These are phyloP conservation scores for Globisporangium nodosum DNA, from an alignment of 352 stramenopile genomes.

Conservation along the genomic window DNA sequence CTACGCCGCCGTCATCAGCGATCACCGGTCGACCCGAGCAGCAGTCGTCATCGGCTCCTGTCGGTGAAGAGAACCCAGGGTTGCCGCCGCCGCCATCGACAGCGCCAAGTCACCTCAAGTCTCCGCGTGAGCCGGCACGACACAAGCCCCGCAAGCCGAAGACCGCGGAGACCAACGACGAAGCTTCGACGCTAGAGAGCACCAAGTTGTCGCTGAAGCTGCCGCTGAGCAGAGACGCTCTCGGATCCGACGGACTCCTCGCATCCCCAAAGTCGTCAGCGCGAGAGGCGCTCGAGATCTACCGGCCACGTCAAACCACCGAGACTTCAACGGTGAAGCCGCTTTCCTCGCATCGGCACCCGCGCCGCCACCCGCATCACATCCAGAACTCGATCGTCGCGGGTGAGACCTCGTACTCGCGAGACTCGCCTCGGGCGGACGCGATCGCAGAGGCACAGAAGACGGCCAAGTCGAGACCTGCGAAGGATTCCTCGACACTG, in stretches of 20 bases:
- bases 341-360: background rate
- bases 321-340: background rate
- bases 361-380: constrained; percentile 10
- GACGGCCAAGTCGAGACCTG: background rate
- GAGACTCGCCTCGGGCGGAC: constrained; percentile 13
- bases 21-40: background rate
- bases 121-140: background rate
- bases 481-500: background rate
- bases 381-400: background rate
- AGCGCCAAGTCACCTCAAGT: background rate
- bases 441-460: constrained; percentile 1
- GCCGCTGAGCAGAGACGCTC: background rate
- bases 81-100: background rate
- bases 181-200: background rate
- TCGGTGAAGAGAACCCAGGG: background rate
- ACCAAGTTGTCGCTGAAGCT: background rate
- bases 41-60: background rate
- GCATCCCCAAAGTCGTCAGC: constrained; percentile 24
- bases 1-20: constrained; percentile 2
- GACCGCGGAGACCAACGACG: background rate
- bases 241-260: constrained; percentile 7
- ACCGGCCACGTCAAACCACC: constrained; percentile 16
- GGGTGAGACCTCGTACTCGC: background rate
- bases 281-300: constrained; percentile 24
- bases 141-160: background rate